A percentile compares a stretch with the other conserved stretches of the same genome.
phyloP scores from a whole-genome alignment of 1,139 yeast species.

The Lodderomyces parapsilosis region DNA sequence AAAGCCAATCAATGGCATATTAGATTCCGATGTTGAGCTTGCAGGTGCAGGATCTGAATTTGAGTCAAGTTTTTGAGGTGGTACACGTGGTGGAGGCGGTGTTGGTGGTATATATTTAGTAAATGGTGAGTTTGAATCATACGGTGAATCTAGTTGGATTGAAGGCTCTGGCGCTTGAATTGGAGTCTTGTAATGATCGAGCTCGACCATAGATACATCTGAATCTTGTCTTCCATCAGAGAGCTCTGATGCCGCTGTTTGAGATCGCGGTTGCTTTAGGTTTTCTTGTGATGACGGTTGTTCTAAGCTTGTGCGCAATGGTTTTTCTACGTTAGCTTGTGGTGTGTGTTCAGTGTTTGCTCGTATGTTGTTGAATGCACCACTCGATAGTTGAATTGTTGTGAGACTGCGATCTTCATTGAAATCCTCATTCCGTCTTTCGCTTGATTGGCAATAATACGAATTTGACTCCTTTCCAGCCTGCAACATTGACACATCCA shows the following conservation, averaged over 20 bases:
- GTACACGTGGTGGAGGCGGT: slow-evolving; percentile 1
- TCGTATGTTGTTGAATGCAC: background rate
- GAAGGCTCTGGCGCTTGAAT: background rate
- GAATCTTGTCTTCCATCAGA: no score
- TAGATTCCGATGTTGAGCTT: background rate
- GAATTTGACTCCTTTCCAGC: background rate
- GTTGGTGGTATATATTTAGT: background rate
- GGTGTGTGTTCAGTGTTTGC: background rate
- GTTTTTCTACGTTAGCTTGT: no score
- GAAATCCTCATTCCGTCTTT: background rate
- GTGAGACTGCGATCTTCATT: background rate
- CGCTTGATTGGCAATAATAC: background rate
- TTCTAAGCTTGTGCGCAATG: no score
- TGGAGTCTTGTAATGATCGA: background rate
- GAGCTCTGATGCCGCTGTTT: no score
- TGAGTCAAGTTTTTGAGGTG: background rate
- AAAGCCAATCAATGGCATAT: background rate
- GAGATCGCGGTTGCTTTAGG: no score
- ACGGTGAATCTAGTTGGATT: background rate
- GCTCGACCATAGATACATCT: background rate
- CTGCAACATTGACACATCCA: background rate
- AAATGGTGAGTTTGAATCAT: background rate
- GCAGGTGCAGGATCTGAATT: background rate
- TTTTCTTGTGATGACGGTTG: no score
- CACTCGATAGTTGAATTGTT: background rate